Percentiles rank a stretch among this genome's conserved stretches.
These are phyloP conservation scores for Mycena latifolia DNA, from an alignment of 768 basidiomycete species.

Conservation along the genomic window DNA sequence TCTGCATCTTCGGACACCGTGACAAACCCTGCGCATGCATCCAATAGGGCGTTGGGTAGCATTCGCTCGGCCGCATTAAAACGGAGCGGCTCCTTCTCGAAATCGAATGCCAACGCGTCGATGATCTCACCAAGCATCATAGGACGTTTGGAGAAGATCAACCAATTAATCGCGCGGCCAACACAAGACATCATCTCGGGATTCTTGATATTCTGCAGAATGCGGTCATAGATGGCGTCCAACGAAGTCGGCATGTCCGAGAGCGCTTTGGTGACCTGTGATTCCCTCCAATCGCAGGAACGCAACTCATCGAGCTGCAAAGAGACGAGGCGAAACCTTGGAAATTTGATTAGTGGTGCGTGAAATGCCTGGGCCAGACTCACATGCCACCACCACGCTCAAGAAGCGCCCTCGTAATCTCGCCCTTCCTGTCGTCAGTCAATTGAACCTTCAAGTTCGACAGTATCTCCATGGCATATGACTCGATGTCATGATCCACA, in stretches of 20 bases:
- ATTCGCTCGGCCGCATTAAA: slow-evolving; percentile 25
- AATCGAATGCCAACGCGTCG: slow-evolving; percentile 39
- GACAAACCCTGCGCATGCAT: slow-evolving; percentile 11
- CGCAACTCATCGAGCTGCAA: slow-evolving; percentile 38
- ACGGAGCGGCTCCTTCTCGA: slow-evolving; percentile 10
- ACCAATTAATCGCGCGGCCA: slow-evolving; percentile 35
- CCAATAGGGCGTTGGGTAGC: neutral
- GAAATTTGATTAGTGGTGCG: neutral
- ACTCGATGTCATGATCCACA: slow-evolving; percentile 20
- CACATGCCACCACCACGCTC: slow-evolving; percentile 25
- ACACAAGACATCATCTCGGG: slow-evolving; percentile 28
- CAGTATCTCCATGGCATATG: slow-evolving; percentile 11
- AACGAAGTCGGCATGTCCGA: slow-evolving; percentile 30
- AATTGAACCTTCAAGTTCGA: neutral
- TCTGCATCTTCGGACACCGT: neutral
- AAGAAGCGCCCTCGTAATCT: slow-evolving; percentile 16
- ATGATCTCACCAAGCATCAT: slow-evolving; percentile 37
- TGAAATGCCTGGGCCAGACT: neutral
- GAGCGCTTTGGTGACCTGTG: slow-evolving; percentile 31
- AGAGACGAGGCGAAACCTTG: slow-evolving; percentile 41
- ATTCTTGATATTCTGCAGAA: slow-evolving; percentile 37
- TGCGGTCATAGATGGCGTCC: slow-evolving; percentile 38
- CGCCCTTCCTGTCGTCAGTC: neutral
- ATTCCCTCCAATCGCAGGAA: slow-evolving; percentile 25
- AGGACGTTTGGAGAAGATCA: slow-evolving; percentile 32